Evolutionary conservation across 345 rosid genomes (phyloP).

Genomic region (Citrus trifoliata): DNA sequence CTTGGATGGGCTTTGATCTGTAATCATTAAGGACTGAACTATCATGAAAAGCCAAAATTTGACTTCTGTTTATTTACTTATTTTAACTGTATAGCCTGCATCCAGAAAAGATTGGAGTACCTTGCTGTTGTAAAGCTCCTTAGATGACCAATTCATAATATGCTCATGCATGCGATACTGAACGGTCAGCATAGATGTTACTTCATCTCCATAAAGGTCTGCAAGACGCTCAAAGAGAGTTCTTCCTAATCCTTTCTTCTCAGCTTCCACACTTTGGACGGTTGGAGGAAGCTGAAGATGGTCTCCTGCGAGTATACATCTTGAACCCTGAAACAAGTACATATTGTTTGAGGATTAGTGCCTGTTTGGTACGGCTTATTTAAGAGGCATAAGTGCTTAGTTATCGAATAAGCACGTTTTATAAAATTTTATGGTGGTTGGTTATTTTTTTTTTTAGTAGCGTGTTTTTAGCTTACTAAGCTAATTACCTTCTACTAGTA

Average conservation of each 20-base stretch:
- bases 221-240: constrained; percentile 94
- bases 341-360: not conserved
- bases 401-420: too few species aligned
- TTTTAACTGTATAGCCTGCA: constrained; percentile 3
- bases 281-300: constrained; percentile 99
- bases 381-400: too few species aligned
- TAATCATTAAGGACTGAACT: constrained; percentile 3
- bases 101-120: constrained; percentile 27
- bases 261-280: constrained; percentile 90
- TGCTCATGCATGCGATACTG: constrained; percentile 99
- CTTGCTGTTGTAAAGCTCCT: constrained; percentile 80
- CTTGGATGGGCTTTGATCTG: constrained; percentile 82
- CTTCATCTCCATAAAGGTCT: constrained; percentile 73
- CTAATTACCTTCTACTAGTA: too few species aligned
- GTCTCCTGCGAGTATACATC: constrained; percentile 94
- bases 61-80: not conserved
- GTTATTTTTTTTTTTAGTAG: too few species aligned
- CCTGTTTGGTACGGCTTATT: too few species aligned
- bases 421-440: too few species aligned
- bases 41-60: not conserved
- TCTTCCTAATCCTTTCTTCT: constrained; percentile 86
- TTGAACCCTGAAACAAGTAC: constrained; percentile 56
- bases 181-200: constrained; percentile 85
- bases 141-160: constrained; percentile 95
- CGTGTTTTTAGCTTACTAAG: too few species aligned